These are phyloP conservation scores for Tetracentron sinense DNA, from an alignment of 164 flowering plant genomes.

Conservation along the genomic window DNA sequence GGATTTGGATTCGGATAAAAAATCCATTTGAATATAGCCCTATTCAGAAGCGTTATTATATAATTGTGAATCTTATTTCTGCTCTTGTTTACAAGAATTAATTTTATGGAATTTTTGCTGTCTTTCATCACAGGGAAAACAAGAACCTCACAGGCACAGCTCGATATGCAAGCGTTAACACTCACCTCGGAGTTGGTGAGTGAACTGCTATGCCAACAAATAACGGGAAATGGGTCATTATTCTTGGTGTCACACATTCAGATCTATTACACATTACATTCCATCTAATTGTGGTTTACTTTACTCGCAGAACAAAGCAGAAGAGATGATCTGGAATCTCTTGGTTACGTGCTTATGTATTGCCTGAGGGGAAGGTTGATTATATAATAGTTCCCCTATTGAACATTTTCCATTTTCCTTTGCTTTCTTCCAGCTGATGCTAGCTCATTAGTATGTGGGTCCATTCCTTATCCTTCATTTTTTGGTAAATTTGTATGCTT, in stretches of 20 bases:
- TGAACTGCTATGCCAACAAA: not conserved
- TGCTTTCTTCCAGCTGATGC: not conserved
- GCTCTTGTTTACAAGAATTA: not conserved
- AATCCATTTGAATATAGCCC: too few species aligned
- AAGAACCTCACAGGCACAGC: slow-evolving; percentile 83
- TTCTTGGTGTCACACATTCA: not conserved
- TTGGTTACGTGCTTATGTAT: slow-evolving; percentile 86
- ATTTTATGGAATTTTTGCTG: not conserved
- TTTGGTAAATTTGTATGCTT: slow-evolving; percentile 8
- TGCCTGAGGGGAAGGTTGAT: slow-evolving; percentile 72
- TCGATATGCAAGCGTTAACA: slow-evolving; percentile 79
- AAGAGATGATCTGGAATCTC: slow-evolving; percentile 81
- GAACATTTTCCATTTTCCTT: not conserved
- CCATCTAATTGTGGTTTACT: not conserved
- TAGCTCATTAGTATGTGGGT: not conserved
- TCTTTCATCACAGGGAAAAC: slow-evolving; percentile 52
- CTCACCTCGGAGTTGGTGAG: slow-evolving; percentile 83
- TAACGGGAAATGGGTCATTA: not conserved
- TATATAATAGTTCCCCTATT: not conserved
- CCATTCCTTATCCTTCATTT: slow-evolving; percentile 1
- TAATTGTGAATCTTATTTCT: not conserved
- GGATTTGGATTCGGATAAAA: too few species aligned
- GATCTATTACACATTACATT: not conserved
- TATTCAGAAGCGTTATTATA: not conserved
- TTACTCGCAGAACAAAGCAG: slow-evolving; percentile 72